Percentiles rank a stretch among this genome's conserved stretches.
phyloP scores from a whole-genome alignment of 2,329 filamentous ascomycete species.

The Claviceps lovelessii region DNA sequence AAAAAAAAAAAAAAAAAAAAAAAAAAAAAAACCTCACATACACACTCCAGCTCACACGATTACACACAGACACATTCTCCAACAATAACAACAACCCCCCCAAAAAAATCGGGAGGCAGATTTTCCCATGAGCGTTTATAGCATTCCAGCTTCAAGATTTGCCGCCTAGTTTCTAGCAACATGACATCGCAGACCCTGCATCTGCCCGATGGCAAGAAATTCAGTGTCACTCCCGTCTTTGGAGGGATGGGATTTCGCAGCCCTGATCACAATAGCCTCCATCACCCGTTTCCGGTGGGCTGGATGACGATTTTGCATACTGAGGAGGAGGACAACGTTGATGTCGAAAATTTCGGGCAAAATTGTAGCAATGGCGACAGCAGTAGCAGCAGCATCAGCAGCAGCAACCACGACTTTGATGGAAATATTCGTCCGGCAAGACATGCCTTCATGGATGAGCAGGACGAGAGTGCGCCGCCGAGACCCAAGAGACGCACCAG shows the following conservation, averaged over 20 bases:
- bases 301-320: conserved; percentile 84
- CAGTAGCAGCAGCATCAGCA: neutral
- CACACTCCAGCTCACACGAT: neutral
- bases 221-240: conserved; percentile 74
- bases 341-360: conserved; percentile 2
- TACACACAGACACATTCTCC: neutral
- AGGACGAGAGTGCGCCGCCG: conserved; percentile 13
- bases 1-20: too few relatives aligned
- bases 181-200: conserved; percentile 39
- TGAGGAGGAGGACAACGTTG: conserved; percentile 32
- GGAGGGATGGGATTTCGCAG: conserved; percentile 84
- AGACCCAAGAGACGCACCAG: conserved; percentile 13
- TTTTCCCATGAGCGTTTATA: neutral
- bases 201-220: conserved; percentile 75
- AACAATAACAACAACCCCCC: neutral
- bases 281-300: conserved; percentile 63
- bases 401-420: neutral
- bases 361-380: neutral
- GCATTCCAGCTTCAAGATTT: neutral
- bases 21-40: too few relatives aligned
- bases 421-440: neutral
- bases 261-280: conserved; percentile 55
- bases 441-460: conserved; percentile 1
- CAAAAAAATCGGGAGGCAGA: neutral
- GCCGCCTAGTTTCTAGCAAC: neutral